These are phyloP conservation scores for Saururus chinensis DNA, from an alignment of 164 flowering plant species.

Conservation along the genomic window DNA sequence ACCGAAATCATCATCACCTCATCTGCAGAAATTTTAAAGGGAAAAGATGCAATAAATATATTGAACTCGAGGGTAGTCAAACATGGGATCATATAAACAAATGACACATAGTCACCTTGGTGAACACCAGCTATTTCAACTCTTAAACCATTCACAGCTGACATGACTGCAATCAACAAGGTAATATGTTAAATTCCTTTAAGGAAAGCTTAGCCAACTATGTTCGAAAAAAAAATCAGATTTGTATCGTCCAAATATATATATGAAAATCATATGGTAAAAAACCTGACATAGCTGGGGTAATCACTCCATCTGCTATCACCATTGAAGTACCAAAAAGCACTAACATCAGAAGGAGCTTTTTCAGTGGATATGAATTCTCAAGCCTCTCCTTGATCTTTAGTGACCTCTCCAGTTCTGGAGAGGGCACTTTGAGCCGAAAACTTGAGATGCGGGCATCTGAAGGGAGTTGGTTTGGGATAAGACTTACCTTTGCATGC, in stretches of 20 bases:
- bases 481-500: slow-evolving; percentile 95
- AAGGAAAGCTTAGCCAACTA: not conserved
- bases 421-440: slow-evolving; percentile 93
- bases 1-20: slow-evolving; percentile 88
- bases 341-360: slow-evolving; percentile 69
- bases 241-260: too few relatives aligned
- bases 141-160: slow-evolving; percentile 89
- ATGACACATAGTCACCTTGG: slow-evolving; percentile 41
- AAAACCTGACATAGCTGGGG: slow-evolving; percentile 99
- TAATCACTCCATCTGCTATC: slow-evolving; percentile 90
- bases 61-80: not conserved
- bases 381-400: slow-evolving; percentile 90
- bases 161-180: slow-evolving; percentile 55
- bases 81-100: not conserved
- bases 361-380: slow-evolving; percentile 67
- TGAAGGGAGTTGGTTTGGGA: slow-evolving; percentile 95
- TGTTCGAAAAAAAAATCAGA: too few relatives aligned
- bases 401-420: slow-evolving; percentile 95
- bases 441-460: slow-evolving; percentile 99
- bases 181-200: not conserved
- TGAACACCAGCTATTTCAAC: slow-evolving; percentile 61
- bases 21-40: slow-evolving; percentile 45
- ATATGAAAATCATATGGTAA: too few relatives aligned
- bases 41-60: not conserved
- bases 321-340: slow-evolving; percentile 98